These are phyloP conservation scores for Mortierella sp. DNA, from an alignment of 371 early-diverging fungal genomes.

Conservation along the genomic window DNA sequence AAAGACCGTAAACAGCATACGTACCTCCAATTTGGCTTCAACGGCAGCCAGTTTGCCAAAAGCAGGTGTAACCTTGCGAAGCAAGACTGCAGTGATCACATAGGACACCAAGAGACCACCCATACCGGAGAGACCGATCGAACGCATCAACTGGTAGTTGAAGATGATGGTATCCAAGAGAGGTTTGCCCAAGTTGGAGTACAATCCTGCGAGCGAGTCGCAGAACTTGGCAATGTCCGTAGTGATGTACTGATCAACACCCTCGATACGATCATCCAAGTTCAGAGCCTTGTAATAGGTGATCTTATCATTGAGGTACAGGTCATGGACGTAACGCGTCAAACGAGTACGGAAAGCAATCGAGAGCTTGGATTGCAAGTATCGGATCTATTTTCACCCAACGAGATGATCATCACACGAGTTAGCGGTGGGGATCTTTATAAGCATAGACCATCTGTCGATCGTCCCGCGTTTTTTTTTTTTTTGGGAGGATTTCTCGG, in stretches of 20 bases:
- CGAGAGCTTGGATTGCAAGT: conserved; percentile 91
- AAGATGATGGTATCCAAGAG: conserved; percentile 86
- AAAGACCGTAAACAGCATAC: too few species aligned
- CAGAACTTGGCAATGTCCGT: conserved; percentile 89
- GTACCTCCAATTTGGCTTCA: conserved; percentile 83
- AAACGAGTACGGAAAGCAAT: conserved; percentile 89
- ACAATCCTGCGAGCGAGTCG: conserved; percentile 76
- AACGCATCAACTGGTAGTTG: conserved; percentile 82
- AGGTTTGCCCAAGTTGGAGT: conserved; percentile 89
- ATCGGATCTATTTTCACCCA: conserved; percentile 68
- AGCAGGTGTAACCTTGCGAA: conserved; percentile 82
- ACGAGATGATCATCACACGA: background rate
- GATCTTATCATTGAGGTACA: conserved; percentile 79
- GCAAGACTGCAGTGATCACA: conserved; percentile 72
- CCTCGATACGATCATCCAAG: conserved; percentile 85
- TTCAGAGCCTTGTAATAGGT: conserved; percentile 87
- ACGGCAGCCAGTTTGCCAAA: conserved; percentile 88
- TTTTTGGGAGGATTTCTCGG: background rate
- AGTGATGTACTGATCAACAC: conserved; percentile 89
- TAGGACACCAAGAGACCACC: conserved; percentile 77
- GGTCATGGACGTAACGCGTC: conserved; percentile 80
- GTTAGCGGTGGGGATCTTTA: background rate
- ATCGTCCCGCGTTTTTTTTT: background rate
- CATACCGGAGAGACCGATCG: conserved; percentile 80
- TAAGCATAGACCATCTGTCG: too few species aligned